A percentile compares a stretch with the other conserved stretches of the same genome.
Conservation (phyloP, 164 flowering plant species). For the Aristolochia contorta region DNA sequence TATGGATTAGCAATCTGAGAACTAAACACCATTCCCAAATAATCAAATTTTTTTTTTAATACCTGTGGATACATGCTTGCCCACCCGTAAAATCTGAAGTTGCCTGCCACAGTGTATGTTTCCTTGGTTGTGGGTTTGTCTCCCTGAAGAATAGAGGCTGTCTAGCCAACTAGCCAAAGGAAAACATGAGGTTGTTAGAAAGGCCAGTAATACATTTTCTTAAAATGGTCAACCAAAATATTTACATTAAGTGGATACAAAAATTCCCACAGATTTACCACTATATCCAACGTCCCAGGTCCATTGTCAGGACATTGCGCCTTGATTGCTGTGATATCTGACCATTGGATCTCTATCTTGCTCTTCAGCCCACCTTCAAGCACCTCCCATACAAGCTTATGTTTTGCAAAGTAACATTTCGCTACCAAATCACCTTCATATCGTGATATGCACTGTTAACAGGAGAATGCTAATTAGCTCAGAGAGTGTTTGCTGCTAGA, state of each 20-base stretch:
- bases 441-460: constrained; percentile 54
- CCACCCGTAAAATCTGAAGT: constrained; percentile 77
- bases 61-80: constrained; percentile 68
- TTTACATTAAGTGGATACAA: neutral
- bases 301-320: constrained; percentile 58
- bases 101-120: constrained; percentile 87
- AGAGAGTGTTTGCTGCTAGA: no score
- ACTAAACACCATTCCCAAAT: no score
- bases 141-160: constrained; percentile 82
- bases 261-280: constrained; percentile 31
- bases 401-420: constrained; percentile 83
- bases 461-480: neutral
- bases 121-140: constrained; percentile 88
- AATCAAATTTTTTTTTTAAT: constrained; percentile 2
- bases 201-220: neutral
- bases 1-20: no score
- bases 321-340: constrained; percentile 73
- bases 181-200: constrained; percentile 4
- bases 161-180: constrained; percentile 46
- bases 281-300: constrained; percentile 59
- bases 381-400: constrained; percentile 91
- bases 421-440: constrained; percentile 89
- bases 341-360: constrained; percentile 87
- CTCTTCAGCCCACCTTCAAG: constrained; percentile 83
- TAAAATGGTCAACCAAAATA: neutral